phyloP scores from a whole-genome alignment of 1,139 yeast species.

The Insectozyma bohioensis region DNA sequence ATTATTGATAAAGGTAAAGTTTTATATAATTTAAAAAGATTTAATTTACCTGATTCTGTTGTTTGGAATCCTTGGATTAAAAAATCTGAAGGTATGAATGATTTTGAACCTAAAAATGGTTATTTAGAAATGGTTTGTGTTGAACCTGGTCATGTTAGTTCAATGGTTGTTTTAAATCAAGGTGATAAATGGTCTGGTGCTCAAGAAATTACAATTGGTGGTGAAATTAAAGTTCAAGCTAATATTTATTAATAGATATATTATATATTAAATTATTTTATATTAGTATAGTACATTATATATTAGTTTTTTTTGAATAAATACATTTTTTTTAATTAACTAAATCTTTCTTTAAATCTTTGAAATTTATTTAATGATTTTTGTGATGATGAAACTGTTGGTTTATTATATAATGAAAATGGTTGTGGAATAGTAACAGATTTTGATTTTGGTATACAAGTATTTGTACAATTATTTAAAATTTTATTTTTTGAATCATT shows the following conservation, averaged over 20 bases:
- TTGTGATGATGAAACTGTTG: slow-evolving; percentile 49
- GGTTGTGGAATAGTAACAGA: slow-evolving; percentile 23
- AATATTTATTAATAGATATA: slow-evolving; percentile 29
- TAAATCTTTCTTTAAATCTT: slow-evolving; percentile 29
- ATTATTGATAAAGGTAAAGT: slow-evolving; percentile 70
- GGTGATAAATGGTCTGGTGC: slow-evolving; percentile 66
- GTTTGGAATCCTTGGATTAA: slow-evolving; percentile 98
- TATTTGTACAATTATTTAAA: slow-evolving; percentile 8
- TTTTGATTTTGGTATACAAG: slow-evolving; percentile 11
- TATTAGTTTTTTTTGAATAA: too few relatives aligned
- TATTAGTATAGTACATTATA: too few relatives aligned
- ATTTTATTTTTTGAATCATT: slow-evolving; percentile 3
- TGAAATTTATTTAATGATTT: slow-evolving; percentile 34
- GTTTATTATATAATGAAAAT: slow-evolving; percentile 37
- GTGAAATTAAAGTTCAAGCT: slow-evolving; percentile 45
- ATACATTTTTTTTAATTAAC: slow-evolving; percentile 16
- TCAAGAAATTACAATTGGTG: slow-evolving; percentile 38
- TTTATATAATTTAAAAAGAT: slow-evolving; percentile 61
- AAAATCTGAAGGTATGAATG: slow-evolving; percentile 77
- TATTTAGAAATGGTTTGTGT: slow-evolving; percentile 86
- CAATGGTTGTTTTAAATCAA: slow-evolving; percentile 59
- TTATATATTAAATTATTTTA: too few relatives aligned
- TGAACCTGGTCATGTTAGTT: slow-evolving; percentile 87
- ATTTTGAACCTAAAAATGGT: slow-evolving; percentile 83
- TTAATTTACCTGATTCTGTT: slow-evolving; percentile 79